Evolutionary conservation across 129 eudicot species (phyloP).

Genomic region (Helianthus annuus): HanXRQr2.0-SUNRISE NC_035447.2:40906305-40906804

Average conservation of each 20-base stretch:
- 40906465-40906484: conserved; percentile 16
- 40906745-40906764: conserved; percentile 1
- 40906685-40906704: conserved; percentile 76
- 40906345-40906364: too few relatives aligned
- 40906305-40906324: too few relatives aligned
- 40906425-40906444: too few relatives aligned
- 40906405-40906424: too few relatives aligned
- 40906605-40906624: conserved; percentile 6
- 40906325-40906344: too few relatives aligned
- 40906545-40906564: conserved; percentile 84
- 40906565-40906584: conserved; percentile 62
- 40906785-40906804: not conserved
- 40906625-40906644: conserved; percentile 34
- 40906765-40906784: not conserved
- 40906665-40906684: conserved; percentile 94
- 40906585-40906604: not conserved
- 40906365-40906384: too few relatives aligned
- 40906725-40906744: conserved; percentile 91
- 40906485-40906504: conserved; percentile 59
- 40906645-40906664: conserved; percentile 79
- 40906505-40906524: conserved; percentile 82
- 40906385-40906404: too few relatives aligned
- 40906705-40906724: conserved; percentile 95
- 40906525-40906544: conserved; percentile 89
- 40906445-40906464: too few relatives aligned